These are phyloP conservation scores for Gossypium ekmanianum DNA, from an alignment of 345 rosid genomes.

Conservation along the genomic window DNA sequence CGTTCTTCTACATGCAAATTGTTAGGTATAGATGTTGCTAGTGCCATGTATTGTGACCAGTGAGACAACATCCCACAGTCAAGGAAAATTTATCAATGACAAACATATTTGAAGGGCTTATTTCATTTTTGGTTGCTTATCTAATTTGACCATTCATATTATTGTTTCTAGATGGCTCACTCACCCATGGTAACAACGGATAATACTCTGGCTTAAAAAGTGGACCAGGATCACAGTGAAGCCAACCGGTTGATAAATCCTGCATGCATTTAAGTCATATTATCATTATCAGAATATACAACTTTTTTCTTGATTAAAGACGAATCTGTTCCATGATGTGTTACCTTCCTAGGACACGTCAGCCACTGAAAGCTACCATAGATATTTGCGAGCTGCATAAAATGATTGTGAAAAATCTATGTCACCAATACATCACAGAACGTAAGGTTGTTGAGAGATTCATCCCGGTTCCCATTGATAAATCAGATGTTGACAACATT, in stretches of 20 bases:
- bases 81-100: neutral
- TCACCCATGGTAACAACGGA: neutral
- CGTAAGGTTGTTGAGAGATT: neutral
- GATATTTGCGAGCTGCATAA: constrained; percentile 72
- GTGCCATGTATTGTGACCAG: too few species aligned
- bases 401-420: neutral
- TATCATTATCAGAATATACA: neutral
- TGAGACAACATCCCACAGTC: too few species aligned
- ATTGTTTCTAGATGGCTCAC: neutral
- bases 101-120: neutral
- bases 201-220: too few species aligned
- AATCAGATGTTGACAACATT: too few species aligned
- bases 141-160: neutral
- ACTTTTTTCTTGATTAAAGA: neutral
- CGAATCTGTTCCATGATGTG: neutral
- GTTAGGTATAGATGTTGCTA: too few species aligned
- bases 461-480: neutral
- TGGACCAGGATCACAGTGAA: neutral
- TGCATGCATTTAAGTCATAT: constrained; percentile 18
- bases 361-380: constrained; percentile 79
- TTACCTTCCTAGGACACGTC: constrained; percentile 95
- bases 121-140: neutral
- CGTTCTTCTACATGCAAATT: too few species aligned
- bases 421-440: neutral
- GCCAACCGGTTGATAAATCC: constrained; percentile 39